These are phyloP conservation scores for Colletotrichum navitas DNA, from an alignment of 2,329 filamentous ascomycete genomes.

Conservation along the genomic window DNA sequence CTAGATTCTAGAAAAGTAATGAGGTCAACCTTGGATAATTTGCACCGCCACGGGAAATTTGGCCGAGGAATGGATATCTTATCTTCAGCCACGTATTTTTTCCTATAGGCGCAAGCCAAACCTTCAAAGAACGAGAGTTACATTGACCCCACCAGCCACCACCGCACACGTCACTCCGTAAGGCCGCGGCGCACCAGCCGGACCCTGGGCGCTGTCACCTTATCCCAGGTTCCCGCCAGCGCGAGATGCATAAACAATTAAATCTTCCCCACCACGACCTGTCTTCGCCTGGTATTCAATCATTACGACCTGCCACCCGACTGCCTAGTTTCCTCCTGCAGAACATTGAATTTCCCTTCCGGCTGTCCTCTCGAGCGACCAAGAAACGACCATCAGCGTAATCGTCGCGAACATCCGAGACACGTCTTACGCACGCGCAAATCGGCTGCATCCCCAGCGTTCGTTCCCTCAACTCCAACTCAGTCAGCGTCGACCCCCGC, in stretches of 20 bases:
- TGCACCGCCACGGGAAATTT: slow-evolving; percentile 40
- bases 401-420: slow-evolving; percentile 14
- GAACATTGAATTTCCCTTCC: slow-evolving; percentile 15
- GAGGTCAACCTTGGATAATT: slow-evolving; percentile 42
- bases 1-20: slow-evolving; percentile 36
- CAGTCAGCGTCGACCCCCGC: slow-evolving; percentile 37
- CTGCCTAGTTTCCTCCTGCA: slow-evolving; percentile 21
- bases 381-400: slow-evolving; percentile 4
- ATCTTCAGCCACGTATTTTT: slow-evolving; percentile 38
- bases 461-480: slow-evolving; percentile 18
- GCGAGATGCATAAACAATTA: slow-evolving; percentile 42
- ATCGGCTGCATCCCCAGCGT: slow-evolving; percentile 4
- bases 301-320: slow-evolving; percentile 28
- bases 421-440: slow-evolving; percentile 30
- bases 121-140: slow-evolving; percentile 20
- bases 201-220: slow-evolving; percentile 38
- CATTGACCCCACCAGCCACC: slow-evolving; percentile 42
- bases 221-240: slow-evolving; percentile 35
- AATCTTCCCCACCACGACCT: slow-evolving; percentile 38
- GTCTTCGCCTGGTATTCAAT: slow-evolving; percentile 28
- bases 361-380: background rate
- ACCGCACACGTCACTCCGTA: slow-evolving; percentile 42
- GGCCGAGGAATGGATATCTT: slow-evolving; percentile 18
- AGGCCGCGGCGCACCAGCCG: slow-evolving; percentile 28
- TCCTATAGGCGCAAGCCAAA: background rate